Conservation (phyloP, 768 basidiomycete species). For the Tremella yokohamensis region DNA sequence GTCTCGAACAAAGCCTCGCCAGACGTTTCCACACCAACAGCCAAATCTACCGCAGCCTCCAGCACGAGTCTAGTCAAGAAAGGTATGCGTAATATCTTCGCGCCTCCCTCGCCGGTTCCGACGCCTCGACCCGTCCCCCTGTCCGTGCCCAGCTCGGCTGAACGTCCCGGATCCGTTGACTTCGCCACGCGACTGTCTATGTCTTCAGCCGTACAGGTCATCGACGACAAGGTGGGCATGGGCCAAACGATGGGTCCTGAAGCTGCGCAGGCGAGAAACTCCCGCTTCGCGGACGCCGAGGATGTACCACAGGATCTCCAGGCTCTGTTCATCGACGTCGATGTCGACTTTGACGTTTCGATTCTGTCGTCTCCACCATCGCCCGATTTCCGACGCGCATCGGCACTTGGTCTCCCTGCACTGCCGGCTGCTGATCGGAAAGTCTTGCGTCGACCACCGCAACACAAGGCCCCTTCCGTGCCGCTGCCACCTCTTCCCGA, state of each 20-base stretch:
- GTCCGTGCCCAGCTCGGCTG: constrained; percentile 3
- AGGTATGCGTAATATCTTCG: constrained; percentile 41
- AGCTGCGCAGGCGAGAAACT: not conserved
- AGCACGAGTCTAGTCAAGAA: constrained; percentile 33
- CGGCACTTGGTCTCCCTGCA: constrained; percentile 27
- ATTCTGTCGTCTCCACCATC: not conserved
- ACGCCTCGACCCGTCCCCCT: not conserved
- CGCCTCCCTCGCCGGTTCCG: constrained; percentile 32
- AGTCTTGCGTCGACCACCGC: constrained; percentile 19
- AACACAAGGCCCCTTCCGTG: constrained; percentile 13
- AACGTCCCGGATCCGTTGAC: not conserved
- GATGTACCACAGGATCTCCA: constrained; percentile 24
- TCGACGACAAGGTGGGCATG: constrained; percentile 15
- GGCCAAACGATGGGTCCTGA: constrained; percentile 13
- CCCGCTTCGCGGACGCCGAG: constrained; percentile 1
- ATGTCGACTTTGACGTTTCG: not conserved
- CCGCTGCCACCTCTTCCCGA: constrained; percentile 32
- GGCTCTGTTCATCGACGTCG: constrained; percentile 10
- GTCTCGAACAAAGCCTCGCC: constrained; percentile 6
- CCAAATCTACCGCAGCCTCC: constrained; percentile 3
- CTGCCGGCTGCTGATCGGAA: constrained; percentile 18
- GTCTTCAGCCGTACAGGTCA: constrained; percentile 10
- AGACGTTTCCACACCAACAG: not conserved
- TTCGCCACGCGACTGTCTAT: not conserved
- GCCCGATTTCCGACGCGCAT: constrained; percentile 6